Conservation (phyloP, 2,329 filamentous ascomycete species). For the Phyllosticta citrichinensis region DNA sequence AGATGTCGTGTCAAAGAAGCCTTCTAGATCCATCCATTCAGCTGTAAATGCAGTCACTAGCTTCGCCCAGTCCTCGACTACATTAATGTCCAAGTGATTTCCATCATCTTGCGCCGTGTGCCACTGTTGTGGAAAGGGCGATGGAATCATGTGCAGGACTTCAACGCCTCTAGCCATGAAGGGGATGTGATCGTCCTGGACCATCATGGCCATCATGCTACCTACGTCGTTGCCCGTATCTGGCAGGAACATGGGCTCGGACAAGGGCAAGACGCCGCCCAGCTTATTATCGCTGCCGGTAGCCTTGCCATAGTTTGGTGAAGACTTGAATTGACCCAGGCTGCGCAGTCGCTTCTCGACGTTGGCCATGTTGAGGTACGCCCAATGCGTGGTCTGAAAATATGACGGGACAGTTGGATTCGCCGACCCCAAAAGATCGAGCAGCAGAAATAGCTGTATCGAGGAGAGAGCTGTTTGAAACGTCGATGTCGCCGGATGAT, state of each 20-base stretch:
- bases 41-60: slow-evolving; percentile 75
- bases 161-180: slow-evolving; percentile 83
- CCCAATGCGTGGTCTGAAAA: slow-evolving; percentile 87
- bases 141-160: slow-evolving; percentile 79
- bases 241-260: slow-evolving; percentile 49
- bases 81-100: slow-evolving; percentile 69
- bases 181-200: slow-evolving; percentile 84
- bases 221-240: slow-evolving; percentile 47
- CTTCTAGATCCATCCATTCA: slow-evolving; percentile 84
- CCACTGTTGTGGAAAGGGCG: slow-evolving; percentile 76
- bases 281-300: slow-evolving; percentile 10
- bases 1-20: slow-evolving; percentile 30
- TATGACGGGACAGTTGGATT: slow-evolving; percentile 70
- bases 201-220: slow-evolving; percentile 40
- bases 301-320: slow-evolving; percentile 35
- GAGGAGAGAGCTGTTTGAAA: slow-evolving; percentile 65
- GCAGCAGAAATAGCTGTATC: slow-evolving; percentile 81
- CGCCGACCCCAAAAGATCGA: slow-evolving; percentile 71
- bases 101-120: slow-evolving; percentile 77
- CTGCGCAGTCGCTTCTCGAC: slow-evolving; percentile 65
- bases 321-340: slow-evolving; percentile 56
- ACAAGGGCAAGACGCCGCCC: slow-evolving; percentile 20
- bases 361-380: slow-evolving; percentile 65
- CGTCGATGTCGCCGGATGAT: slow-evolving; percentile 61
- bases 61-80: slow-evolving; percentile 77